Evolutionary conservation across 2,329 filamentous ascomycete species (phyloP).

Genomic region (Hymenotorrendiella dingleyae): DNA sequence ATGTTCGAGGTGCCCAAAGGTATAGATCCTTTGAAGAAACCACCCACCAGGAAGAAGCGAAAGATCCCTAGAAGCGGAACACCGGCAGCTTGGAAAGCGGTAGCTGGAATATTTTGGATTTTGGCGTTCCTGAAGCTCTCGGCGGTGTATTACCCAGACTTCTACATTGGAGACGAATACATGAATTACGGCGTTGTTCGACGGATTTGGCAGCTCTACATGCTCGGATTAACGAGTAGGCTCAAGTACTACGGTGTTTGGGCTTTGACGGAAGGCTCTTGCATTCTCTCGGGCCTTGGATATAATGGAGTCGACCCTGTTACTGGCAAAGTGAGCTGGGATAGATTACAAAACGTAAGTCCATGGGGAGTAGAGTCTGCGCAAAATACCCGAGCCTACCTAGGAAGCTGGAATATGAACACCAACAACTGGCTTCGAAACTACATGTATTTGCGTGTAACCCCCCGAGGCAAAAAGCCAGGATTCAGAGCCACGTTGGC

Average conservation of each 20-base stretch:
- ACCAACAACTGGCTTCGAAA: conserved; percentile 96
- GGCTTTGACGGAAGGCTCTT: conserved; percentile 87
- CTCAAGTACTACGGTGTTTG: conserved; percentile 97
- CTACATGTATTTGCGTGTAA: conserved; percentile 92
- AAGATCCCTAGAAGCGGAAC: conserved; percentile 87
- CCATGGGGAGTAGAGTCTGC: conserved; percentile 81
- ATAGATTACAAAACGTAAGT: conserved; percentile 83
- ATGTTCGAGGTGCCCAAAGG: conserved; percentile 86
- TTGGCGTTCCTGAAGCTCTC: conserved; percentile 69
- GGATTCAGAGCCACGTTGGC: conserved; percentile 91
- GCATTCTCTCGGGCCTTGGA: conserved; percentile 86
- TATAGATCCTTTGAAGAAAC: conserved; percentile 77
- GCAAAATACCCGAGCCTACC: conserved; percentile 87
- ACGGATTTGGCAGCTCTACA: conserved; percentile 74
- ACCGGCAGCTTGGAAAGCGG: conserved; percentile 73
- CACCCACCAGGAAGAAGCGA: conserved; percentile 80
- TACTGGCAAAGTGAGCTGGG: conserved; percentile 82
- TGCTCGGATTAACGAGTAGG: conserved; percentile 74
- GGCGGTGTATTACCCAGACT: conserved; percentile 55
- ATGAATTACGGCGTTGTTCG: conserved; percentile 61
- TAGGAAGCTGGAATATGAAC: conserved; percentile 97
- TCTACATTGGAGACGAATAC: conserved; percentile 62
- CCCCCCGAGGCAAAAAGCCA: conserved; percentile 90
- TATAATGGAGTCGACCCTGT: conserved; percentile 87
- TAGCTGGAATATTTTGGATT: conserved; percentile 72